Base-by-base conservation (phyloP, 441 rosid genomes). In the Viola pubescens region DNA sequence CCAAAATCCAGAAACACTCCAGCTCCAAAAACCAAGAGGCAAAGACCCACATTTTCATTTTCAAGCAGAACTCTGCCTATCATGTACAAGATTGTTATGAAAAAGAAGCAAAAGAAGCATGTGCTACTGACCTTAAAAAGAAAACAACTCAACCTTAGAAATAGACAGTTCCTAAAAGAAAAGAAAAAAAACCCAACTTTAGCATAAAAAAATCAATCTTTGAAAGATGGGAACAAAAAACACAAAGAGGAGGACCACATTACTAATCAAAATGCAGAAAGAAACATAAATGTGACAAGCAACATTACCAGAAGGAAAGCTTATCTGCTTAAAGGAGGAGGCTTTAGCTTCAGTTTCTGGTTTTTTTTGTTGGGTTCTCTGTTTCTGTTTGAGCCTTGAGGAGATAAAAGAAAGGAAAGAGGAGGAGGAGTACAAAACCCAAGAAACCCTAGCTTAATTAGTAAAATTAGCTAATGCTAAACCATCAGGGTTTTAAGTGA, bases 391-490 rank as follows among this genome's bases (percentile, higher is more conserved):
- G 34, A 26, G 34, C 34, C 34, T 26, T 26, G 34, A 26, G 34
- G 34, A 26, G 34, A 26, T 26, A 26, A 26, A 26, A 26, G 34
- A 26, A 26, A 26, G 34, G 34, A 43, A 42, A 26, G 5, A 34
- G 9, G 9, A 41, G 40, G 11, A 37, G 44, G 9, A 13, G 11
- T 49, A 37, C 11, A 40, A 58, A 71, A 61, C 49, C 59, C 59
- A 63, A n/a, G 44, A 50, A 47, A 58, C 67, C 69, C 48, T 51
- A 68, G 56, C 38, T 61, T 48, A 9, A 14, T 8, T 12, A 12
- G 9, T 46, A 10, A 46, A 9, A 10, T 46, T n/a, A 46, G 9
- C 48, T 9, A 8, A 46, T 3, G 11, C 48, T 1, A 48, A 47
- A 13, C 56, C 7, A 64, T 54, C 10, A 9, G 38, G 6, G 67